Evolutionary conservation across 2,329 filamentous ascomycete species (phyloP), one percentile per base, ranked within the genome.

Genomic region (Ceratocystis alfenasii): DNA sequence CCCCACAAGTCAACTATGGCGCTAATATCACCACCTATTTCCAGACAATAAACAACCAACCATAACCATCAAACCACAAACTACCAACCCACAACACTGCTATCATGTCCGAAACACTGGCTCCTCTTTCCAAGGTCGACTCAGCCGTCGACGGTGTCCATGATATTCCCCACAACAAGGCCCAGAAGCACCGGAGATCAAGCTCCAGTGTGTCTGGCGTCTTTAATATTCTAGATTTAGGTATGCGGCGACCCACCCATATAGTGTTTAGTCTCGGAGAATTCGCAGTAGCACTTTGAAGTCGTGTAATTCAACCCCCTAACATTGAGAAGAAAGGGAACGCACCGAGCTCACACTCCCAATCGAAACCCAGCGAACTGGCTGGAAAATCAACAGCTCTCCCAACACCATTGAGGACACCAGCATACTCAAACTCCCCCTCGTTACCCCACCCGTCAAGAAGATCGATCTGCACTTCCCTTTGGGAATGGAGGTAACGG

Each of bases 381-480:
- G 89, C 76, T 95, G 90, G 93, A 96, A 94, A 79, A 87, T 97
- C 75, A 97, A 97, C 83, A 89, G 87, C 65, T 93, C 91, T 45
- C 83, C 90, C 53, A 78, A 80, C 68, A 83, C 83, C 48, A 76
- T 96, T 63, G 92, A 96, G 36, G 93, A 96, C 71, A 87, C 88
- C 72, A 86, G 92, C 36, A 83, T 88, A 69, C 85, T 97, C 71
- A 92, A 92, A 79, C 86, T 92, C 75, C 79, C 81, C 68, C 85
- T 97, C 71, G 87, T 89, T 72, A 86, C 79, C 68, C 93, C 93
- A 61, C 86, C 88, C 44, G 84, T 97, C 76, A 95, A 94, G 83
- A 93, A 90, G 80, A 93, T 97, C 77, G 91, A 96, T 77, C 82
- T 97, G 60, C 86, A 91, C 77, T 96, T 95, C 81, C 89, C 90